Percentiles rank a stretch among this genome's conserved stretches.
These are phyloP conservation scores for Casaregolazyma suthepensis DNA, from an alignment of 1,139 yeast genomes.

Conservation along the genomic window DNA sequence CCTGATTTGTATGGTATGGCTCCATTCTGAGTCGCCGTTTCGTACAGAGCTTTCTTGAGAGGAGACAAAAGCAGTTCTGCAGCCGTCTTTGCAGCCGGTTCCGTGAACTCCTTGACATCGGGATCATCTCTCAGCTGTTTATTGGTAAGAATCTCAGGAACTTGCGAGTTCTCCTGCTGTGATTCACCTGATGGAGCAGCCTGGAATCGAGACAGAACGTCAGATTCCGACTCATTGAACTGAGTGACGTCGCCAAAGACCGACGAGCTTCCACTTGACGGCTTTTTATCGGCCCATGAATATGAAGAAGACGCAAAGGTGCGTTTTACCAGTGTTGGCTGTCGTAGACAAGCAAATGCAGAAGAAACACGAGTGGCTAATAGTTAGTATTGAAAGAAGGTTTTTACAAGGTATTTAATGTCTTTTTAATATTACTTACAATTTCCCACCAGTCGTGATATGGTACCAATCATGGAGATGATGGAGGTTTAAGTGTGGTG, in stretches of 20 bases:
- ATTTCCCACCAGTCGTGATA: not conserved
- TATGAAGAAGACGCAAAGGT: slow-evolving; percentile 1
- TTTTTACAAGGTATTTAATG: not conserved
- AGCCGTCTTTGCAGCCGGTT: slow-evolving; percentile 27
- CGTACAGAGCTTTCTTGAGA: slow-evolving; percentile 61
- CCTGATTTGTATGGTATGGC: slow-evolving; percentile 68
- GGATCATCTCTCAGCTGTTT: slow-evolving; percentile 20
- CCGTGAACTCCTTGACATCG: slow-evolving; percentile 19
- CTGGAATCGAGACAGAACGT: slow-evolving; percentile 13
- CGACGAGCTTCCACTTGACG: slow-evolving; percentile 13
- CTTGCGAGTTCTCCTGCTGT: slow-evolving; percentile 6
- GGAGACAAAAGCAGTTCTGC: slow-evolving; percentile 55
- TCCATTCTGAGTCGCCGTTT: slow-evolving; percentile 49
- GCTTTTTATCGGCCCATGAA: slow-evolving; percentile 1
- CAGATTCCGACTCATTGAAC: slow-evolving; percentile 17
- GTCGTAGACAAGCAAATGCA: not conserved
- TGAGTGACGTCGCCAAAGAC: slow-evolving; percentile 24
- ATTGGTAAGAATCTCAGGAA: slow-evolving; percentile 13
- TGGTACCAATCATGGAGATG: not conserved
- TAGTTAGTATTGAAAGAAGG: not conserved
- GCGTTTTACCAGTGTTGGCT: not conserved
- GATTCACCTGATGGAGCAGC: slow-evolving; percentile 4
- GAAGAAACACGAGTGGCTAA: not conserved
- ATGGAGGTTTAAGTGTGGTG: not conserved
- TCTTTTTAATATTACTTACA: not conserved